Conservation (phyloP, 345 rosid genomes). For the Salix viminalis region DNA sequence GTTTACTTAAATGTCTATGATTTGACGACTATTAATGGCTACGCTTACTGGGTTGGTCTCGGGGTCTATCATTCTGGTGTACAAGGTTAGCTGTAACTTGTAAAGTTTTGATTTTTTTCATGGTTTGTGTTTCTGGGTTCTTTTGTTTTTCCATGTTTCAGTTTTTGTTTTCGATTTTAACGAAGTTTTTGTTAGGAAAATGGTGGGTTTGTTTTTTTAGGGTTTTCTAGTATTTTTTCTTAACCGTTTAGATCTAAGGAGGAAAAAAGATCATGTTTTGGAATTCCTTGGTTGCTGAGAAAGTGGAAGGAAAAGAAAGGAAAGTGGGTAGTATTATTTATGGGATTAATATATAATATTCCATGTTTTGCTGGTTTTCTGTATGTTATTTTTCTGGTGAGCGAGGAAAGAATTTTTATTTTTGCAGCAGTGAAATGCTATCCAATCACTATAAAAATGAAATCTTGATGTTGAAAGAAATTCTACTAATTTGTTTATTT, state of each 20-base stretch:
- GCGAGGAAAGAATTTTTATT: neutral
- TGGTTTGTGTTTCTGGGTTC: neutral
- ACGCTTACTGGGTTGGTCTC: slow-evolving; percentile 95
- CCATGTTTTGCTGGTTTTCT: neutral
- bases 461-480: neutral
- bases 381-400: neutral
- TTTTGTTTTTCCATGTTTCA: too few relatives aligned
- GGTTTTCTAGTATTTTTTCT: neutral
- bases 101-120: neutral
- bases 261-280: neutral
- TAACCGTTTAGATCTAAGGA: neutral
- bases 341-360: neutral
- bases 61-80: slow-evolving; percentile 97
- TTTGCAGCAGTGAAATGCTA: neutral
- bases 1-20: slow-evolving; percentile 95
- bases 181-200: neutral
- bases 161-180: neutral
- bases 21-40: slow-evolving; percentile 85
- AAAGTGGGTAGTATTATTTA: neutral
- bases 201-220: neutral
- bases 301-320: neutral
- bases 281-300: slow-evolving; percentile 14
- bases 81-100: slow-evolving; percentile 44
- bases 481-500: neutral
- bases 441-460: neutral